phyloP scores from a whole-genome alignment of 2,329 filamentous ascomycete genomes.

The Colletotrichum sidae region DNA sequence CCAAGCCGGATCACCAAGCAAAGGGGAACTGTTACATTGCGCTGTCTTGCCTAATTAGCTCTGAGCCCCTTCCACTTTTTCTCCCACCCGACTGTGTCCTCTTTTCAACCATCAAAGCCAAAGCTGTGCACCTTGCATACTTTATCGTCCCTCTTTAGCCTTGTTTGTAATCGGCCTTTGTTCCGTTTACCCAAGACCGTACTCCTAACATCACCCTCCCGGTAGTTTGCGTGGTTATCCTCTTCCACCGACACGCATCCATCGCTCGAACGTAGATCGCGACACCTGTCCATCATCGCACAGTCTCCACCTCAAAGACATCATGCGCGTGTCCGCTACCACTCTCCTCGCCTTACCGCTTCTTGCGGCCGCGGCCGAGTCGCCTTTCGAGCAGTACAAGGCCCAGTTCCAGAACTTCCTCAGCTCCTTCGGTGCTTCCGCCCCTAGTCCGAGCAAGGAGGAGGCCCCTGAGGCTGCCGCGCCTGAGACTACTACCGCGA shows the following conservation, averaged over 20 bases:
- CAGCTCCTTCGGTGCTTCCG: conserved; percentile 66
- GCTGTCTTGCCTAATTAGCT: conserved; percentile 14
- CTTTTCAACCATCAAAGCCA: conserved; percentile 20
- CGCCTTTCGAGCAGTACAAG: conserved; percentile 67
- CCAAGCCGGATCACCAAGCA: conserved; percentile 35
- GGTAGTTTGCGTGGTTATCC: conserved; percentile 22
- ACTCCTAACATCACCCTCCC: neutral
- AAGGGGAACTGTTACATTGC: conserved; percentile 23
- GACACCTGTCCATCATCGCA: conserved; percentile 36
- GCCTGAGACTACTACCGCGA: conserved; percentile 51
- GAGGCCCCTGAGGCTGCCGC: conserved; percentile 55
- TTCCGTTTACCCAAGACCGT: conserved; percentile 5
- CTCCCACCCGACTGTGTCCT: conserved; percentile 24
- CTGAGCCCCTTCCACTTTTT: conserved; percentile 31
- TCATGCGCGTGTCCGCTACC: conserved; percentile 69
- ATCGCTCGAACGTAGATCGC: conserved; percentile 23
- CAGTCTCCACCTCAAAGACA: conserved; percentile 37
- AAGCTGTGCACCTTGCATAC: conserved; percentile 3
- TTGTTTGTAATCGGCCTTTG: conserved; percentile 22
- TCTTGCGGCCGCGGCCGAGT: conserved; percentile 63
- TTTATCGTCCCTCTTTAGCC: conserved; percentile 34
- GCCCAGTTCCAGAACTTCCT: conserved; percentile 74
- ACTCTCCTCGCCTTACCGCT: conserved; percentile 67
- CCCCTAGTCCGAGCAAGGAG: conserved; percentile 60
- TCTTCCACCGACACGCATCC: conserved; percentile 23